These are phyloP conservation scores for Plantago elongata DNA, from an alignment of 257 asterid species.

Conservation along the genomic window DNA sequence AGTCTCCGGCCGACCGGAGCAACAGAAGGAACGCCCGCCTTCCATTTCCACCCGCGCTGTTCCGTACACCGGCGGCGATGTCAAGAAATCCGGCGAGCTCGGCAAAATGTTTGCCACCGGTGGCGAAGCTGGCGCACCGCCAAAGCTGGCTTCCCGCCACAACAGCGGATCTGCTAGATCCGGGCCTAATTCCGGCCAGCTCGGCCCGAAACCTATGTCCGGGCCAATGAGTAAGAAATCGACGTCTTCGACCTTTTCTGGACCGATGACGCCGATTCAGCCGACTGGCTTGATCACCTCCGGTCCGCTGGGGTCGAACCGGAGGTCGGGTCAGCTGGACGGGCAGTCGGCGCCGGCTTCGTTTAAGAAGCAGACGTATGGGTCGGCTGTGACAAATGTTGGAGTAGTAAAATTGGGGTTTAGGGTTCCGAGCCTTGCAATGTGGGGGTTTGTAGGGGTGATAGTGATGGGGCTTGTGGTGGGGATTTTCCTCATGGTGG, in stretches of 20 bases:
- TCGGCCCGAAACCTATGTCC: conserved; percentile 51
- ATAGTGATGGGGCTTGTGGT: conserved; percentile 79
- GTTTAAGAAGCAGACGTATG: neutral
- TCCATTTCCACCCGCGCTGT: conserved; percentile 57
- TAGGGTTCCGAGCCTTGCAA: conserved; percentile 74
- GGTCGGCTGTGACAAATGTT: neutral
- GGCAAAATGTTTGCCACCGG: conserved; percentile 61
- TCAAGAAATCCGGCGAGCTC: conserved; percentile 72
- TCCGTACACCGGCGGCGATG: conserved; percentile 87
- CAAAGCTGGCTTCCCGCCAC: conserved; percentile 58
- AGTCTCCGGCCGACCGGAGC: conserved; percentile 81
- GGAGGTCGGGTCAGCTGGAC: neutral
- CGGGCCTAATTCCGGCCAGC: conserved; percentile 60
- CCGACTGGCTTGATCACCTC: conserved; percentile 43
- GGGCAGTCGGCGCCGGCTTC: neutral
- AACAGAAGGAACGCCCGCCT: conserved; percentile 50
- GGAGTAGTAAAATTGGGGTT: conserved; percentile 54
- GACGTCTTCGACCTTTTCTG: conserved; percentile 70
- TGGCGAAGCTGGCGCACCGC: neutral
- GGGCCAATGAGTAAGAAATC: conserved; percentile 66
- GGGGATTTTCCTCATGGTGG: conserved; percentile 74
- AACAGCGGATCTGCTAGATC: conserved; percentile 49
- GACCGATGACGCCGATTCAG: conserved; percentile 84
- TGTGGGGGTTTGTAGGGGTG: conserved; percentile 76
- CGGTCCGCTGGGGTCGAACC: neutral